Evolutionary conservation across 176 grass and related monocot genomes (phyloP).

Genomic region (Musa acuminata): DNA sequence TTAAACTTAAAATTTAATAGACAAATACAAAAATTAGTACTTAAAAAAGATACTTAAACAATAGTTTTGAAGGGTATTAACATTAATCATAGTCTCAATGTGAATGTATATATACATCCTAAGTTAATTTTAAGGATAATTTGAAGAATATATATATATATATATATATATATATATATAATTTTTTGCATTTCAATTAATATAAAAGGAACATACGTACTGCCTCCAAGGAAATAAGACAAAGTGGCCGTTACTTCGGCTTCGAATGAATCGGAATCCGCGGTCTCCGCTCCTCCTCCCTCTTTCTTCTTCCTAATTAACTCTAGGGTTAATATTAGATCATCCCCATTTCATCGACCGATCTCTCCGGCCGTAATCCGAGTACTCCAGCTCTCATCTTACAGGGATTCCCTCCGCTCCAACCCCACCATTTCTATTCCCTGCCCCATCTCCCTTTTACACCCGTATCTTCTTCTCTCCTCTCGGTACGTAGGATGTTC

Average conservation of each 20-base stretch:
- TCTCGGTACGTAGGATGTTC: background rate
- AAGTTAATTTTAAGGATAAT: too few relatives aligned
- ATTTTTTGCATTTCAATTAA: too few relatives aligned
- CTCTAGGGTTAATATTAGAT: background rate
- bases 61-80: too few relatives aligned
- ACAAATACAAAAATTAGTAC: too few relatives aligned
- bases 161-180: too few relatives aligned
- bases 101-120: too few relatives aligned
- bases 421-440: background rate
- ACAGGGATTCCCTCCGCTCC: background rate
- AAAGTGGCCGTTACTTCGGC: background rate
- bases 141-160: too few relatives aligned
- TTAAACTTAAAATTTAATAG: too few relatives aligned
- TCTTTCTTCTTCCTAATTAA: background rate
- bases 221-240: background rate
- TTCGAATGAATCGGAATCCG: background rate
- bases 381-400: background rate
- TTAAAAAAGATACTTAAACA: too few relatives aligned
- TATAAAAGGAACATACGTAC: too few relatives aligned
- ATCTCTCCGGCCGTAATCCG: background rate
- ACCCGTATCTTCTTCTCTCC: background rate
- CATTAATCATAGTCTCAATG: too few relatives aligned
- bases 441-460: background rate
- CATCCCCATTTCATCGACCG: background rate
- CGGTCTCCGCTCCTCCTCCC: background rate